A percentile compares a stretch with the other conserved stretches of the same genome.
phyloP scores from a whole-genome alignment of 2,329 filamentous ascomycete species.

The Aspergillus puulaauensis region DNA sequence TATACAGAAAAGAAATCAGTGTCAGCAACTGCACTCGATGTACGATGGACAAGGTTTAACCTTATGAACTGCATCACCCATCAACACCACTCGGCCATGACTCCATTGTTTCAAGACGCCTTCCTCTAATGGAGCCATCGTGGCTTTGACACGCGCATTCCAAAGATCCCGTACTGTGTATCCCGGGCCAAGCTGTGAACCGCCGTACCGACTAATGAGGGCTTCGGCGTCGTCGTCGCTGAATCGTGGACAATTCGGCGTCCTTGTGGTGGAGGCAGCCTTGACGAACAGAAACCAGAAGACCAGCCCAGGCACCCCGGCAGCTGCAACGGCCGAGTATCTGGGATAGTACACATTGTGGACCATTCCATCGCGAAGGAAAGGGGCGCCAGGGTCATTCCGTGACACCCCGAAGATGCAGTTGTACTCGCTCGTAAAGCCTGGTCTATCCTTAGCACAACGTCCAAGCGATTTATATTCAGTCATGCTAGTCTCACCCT shows the following conservation, averaged over 20 bases:
- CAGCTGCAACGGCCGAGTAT: not conserved
- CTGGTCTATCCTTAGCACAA: not conserved
- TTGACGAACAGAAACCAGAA: conserved; percentile 9
- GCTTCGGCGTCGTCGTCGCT: not conserved
- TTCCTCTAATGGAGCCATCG: conserved; percentile 2
- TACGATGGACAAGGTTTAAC: not conserved
- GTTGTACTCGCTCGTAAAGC: conserved; percentile 4
- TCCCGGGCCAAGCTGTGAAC: not conserved
- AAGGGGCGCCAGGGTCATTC: not conserved
- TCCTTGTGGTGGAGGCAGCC: not conserved
- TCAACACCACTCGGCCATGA: not conserved
- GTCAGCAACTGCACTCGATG: not conserved
- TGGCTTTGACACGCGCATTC: not conserved
- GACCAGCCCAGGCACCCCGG: not conserved
- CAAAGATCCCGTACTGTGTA: conserved; percentile 4
- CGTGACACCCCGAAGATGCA: conserved; percentile 1
- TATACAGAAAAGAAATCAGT: not conserved
- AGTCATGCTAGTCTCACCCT: not conserved
- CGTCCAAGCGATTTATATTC: no score
- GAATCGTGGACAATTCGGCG: conserved; percentile 1
- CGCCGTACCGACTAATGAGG: not conserved
- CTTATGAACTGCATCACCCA: conserved; percentile 3
- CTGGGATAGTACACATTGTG: not conserved
- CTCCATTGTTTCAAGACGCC: conserved; percentile 1
- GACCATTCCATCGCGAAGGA: not conserved